A percentile compares a stretch with the other conserved stretches of the same genome.
Conservation (phyloP, 1,284 basidiomycete species). For the Microbotryum lychnidis-dioicae region DNA sequence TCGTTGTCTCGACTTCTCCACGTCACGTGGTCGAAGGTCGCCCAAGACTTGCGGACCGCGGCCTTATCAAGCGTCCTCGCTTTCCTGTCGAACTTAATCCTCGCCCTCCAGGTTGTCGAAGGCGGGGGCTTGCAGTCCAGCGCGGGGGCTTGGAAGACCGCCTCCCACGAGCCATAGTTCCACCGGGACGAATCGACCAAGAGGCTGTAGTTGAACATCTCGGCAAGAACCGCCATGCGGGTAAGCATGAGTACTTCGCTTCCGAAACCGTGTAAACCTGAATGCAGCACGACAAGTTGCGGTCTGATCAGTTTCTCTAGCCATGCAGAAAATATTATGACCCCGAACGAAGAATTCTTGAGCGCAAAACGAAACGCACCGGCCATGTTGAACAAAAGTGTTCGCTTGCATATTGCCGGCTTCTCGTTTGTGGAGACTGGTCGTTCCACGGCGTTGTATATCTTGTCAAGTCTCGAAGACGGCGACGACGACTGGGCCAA, state of each 20-base stretch:
- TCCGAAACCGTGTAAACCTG: constrained; percentile 32
- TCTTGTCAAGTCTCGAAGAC: neutral
- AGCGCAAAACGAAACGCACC: constrained; percentile 4
- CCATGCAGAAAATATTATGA: too few relatives aligned
- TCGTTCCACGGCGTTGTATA: neutral
- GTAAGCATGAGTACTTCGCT: constrained; percentile 30
- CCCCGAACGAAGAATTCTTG: too few relatives aligned
- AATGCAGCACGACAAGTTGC: neutral
- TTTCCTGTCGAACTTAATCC: neutral
- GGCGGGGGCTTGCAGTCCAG: constrained; percentile 4
- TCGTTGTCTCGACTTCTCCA: constrained; percentile 29
- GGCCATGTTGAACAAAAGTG: constrained; percentile 20
- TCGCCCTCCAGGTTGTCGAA: too few relatives aligned
- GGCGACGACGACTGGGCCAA: neutral
- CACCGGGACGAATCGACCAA: constrained; percentile 24
- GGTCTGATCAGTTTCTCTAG: neutral
- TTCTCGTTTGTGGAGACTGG: too few relatives aligned
- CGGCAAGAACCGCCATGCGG: constrained; percentile 27
- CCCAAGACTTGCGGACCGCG: constrained; percentile 6
- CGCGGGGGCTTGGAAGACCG: constrained; percentile 8
- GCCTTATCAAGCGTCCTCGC: neutral
- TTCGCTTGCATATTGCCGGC: constrained; percentile 11
- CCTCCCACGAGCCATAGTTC: constrained; percentile 32
- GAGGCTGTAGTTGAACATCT: constrained; percentile 26
- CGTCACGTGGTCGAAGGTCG: constrained; percentile 17